These are phyloP conservation scores for Biscogniauxia sp. DNA, from an alignment of 2,329 filamentous ascomycete genomes.

Conservation along the genomic window DNA sequence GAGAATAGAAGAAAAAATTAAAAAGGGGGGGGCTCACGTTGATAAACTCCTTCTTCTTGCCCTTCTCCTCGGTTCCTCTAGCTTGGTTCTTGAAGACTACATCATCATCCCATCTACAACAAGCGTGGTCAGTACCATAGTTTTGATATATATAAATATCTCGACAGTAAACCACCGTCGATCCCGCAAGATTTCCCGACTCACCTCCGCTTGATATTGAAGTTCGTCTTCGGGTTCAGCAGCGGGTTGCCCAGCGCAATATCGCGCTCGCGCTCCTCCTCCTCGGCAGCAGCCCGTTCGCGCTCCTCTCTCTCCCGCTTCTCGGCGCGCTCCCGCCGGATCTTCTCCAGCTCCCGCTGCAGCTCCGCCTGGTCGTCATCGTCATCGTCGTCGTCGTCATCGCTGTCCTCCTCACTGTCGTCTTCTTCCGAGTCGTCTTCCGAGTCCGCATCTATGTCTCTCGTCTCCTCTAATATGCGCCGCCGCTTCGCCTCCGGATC, in stretches of 20 bases:
- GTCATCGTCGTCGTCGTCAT: conserved; percentile 61
- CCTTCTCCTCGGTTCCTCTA: conserved; percentile 86
- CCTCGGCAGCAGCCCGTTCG: conserved; percentile 74
- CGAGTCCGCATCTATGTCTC: conserved; percentile 79
- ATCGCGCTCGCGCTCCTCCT: conserved; percentile 80
- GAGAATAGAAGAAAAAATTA: too few species aligned
- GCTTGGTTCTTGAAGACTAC: conserved; percentile 99
- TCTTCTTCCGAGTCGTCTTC: conserved; percentile 56
- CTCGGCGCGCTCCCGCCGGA: conserved; percentile 80
- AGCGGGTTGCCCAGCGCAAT: conserved; percentile 92
- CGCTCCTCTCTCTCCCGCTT: conserved; percentile 80
- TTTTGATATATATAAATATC: neutral
- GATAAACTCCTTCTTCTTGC: conserved; percentile 89
- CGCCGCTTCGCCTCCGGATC: conserved; percentile 79
- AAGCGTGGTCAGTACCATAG: conserved; percentile 2
- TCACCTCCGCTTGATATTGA: conserved; percentile 75
- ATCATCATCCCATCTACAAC: conserved; percentile 87
- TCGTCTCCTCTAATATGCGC: conserved; percentile 81
- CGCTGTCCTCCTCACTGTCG: conserved; percentile 45
- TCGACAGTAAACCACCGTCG: neutral
- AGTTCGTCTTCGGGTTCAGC: conserved; percentile 76
- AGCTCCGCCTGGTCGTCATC: conserved; percentile 86
- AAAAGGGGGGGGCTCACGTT: conserved; percentile 62
- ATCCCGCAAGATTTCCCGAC: conserved; percentile 1
- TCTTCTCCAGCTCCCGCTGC: conserved; percentile 90